Base-by-base conservation (phyloP, 768 basidiomycete species). In the Strobilomyces dryophilus region DNA sequence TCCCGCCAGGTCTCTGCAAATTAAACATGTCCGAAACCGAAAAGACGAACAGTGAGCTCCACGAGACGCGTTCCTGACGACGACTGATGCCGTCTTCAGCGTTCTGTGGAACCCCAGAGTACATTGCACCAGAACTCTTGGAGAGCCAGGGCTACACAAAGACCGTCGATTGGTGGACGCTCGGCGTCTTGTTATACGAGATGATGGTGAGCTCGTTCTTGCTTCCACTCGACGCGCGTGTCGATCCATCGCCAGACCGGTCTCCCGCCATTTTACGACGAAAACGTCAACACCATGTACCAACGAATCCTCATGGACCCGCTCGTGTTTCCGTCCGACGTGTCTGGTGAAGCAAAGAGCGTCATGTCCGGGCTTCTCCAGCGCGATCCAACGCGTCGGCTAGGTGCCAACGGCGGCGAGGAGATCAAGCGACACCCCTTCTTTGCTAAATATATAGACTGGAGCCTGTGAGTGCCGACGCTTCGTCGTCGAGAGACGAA, bases 151-250 rank as follows among this genome's bases (percentile, higher is more conserved):
- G 97, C 1, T 98, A 99, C 73, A 95, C 93, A 5, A 95, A 95
- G 66, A 97, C 95, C 0, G 97, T 99, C 15, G 95, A 99, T 65
- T 99, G 95, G 95, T 95, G 92, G 95, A 98, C 95, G 1, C 77
- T 98, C 5, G 97, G 95, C 34, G 95, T 98, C 18, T 79, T 99
- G 49, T 78, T 98, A 41, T 98, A 92, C 65, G 95, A 99, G 73
- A 95, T 98, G 89, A 91, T 92, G 89, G 89, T 85, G 50, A 45
- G 56, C 37, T 8, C 7, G 11, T 49, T 50, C n/a, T 14, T 32
- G 34, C 14, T 8, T 29, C 15, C 29, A 52, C 18, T 27, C 27
- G 34, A 31, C 26, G 55, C 43, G 51, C 45, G 14, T 61, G 21
- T 29, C 61, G 34, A 56, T 17, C 26, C 6, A 36, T 36, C 18